Evolutionary conservation across 768 basidiomycete species (phyloP).

Genomic region (Amanita rimosa): DNA sequence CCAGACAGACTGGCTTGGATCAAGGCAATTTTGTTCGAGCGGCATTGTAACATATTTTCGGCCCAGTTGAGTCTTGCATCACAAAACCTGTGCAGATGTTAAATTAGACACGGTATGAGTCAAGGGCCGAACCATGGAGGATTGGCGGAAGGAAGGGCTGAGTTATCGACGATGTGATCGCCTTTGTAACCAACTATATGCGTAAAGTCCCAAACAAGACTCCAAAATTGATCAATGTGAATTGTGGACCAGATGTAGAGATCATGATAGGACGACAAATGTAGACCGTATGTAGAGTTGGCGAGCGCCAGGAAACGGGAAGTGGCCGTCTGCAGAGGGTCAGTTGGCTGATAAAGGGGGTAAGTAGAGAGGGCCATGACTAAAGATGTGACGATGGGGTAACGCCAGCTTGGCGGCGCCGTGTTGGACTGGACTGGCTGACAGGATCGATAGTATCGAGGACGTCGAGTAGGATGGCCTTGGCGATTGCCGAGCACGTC

Average conservation of each 20-base stretch:
- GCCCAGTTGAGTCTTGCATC: conserved; percentile 67
- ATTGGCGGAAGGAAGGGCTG: conserved; percentile 43
- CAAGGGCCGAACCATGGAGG: conserved; percentile 45
- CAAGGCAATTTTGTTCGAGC: conserved; percentile 50
- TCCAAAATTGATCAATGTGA: conserved; percentile 59
- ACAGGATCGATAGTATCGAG: neutral
- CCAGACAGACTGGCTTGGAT: conserved; percentile 54
- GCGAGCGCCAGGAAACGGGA: conserved; percentile 37
- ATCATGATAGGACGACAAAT: conserved; percentile 45
- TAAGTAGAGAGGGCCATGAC: neutral
- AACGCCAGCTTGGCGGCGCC: no score
- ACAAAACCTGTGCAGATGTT: conserved; percentile 28
- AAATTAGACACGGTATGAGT: conserved; percentile 6
- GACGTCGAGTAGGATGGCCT: neutral
- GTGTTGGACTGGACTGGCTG: no score
- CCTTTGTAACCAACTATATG: conserved; percentile 54
- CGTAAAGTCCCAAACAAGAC: conserved; percentile 60
- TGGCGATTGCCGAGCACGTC: neutral
- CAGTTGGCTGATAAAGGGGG: conserved; percentile 33
- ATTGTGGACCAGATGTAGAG: conserved; percentile 56
- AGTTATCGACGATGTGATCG: conserved; percentile 42
- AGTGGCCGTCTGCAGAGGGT: conserved; percentile 30
- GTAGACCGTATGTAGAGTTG: conserved; percentile 34
- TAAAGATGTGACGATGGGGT: neutral
- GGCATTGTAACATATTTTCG: conserved; percentile 63